Conservation (phyloP, 192 early-diverging fungal genomes). For the Backusella sp. region DNA sequence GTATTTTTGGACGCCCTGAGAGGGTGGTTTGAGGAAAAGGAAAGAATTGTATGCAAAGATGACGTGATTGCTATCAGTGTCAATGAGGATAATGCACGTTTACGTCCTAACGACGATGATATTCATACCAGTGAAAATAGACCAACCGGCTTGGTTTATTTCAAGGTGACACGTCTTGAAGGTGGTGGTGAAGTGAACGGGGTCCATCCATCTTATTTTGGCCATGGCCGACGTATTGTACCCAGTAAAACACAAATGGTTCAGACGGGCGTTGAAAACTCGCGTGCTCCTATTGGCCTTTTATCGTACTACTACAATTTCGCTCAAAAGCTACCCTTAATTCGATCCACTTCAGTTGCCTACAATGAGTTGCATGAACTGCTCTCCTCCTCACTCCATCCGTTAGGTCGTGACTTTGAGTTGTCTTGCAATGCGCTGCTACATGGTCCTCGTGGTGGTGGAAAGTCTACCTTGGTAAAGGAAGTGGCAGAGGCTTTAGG, state of each 20-base stretch:
- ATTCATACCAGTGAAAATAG: neutral
- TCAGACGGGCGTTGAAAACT: constrained; percentile 63
- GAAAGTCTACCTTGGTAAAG: constrained; percentile 72
- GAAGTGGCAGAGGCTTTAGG: constrained; percentile 71
- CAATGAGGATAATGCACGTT: constrained; percentile 57
- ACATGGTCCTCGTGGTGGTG: constrained; percentile 80
- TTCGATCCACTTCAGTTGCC: constrained; percentile 35
- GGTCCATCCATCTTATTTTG: constrained; percentile 32
- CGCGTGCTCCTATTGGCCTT: constrained; percentile 48
- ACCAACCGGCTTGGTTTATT: constrained; percentile 26
- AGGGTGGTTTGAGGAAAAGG: constrained; percentile 61
- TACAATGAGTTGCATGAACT: constrained; percentile 56
- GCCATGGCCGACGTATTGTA: constrained; percentile 43
- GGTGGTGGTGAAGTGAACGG: neutral
- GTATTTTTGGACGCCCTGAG: constrained; percentile 58
- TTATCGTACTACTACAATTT: constrained; percentile 30
- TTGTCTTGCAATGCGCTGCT: constrained; percentile 73
- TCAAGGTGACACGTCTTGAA: constrained; percentile 48
- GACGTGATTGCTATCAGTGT: constrained; percentile 65
- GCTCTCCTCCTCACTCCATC: constrained; percentile 70
- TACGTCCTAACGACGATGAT: constrained; percentile 38
- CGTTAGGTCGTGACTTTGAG: constrained; percentile 63
- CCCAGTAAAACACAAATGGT: constrained; percentile 57
- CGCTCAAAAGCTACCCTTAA: constrained; percentile 30
- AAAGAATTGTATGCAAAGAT: constrained; percentile 64